Evolutionary conservation across 2,329 filamentous ascomycete genomes (phyloP).

Genomic region (Fusarium longipes): DNA sequence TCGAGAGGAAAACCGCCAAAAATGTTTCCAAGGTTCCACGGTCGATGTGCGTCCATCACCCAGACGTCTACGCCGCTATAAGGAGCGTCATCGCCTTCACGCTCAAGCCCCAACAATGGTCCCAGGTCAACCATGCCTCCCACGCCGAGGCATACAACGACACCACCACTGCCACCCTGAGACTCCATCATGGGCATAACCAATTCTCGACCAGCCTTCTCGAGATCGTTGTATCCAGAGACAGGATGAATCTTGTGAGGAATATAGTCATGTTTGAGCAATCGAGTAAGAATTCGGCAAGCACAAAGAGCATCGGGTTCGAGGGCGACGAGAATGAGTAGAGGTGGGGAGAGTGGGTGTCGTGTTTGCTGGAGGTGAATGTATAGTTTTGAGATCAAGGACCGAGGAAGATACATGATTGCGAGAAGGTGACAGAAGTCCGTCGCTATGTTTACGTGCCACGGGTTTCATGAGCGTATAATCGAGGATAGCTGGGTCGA

Average conservation of each 20-base stretch:
- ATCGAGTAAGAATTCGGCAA: constrained; percentile 88
- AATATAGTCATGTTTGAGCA: constrained; percentile 98
- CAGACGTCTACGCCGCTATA: constrained; percentile 93
- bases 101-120: constrained; percentile 76
- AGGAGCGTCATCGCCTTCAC: constrained; percentile 72
- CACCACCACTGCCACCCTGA: constrained; percentile 84
- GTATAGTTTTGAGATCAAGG: constrained; percentile 91
- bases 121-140: constrained; percentile 92
- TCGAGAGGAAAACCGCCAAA: constrained; percentile 79
- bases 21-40: constrained; percentile 94
- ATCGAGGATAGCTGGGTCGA: constrained; percentile 12
- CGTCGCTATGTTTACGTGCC: constrained; percentile 25
- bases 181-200: constrained; percentile 88
- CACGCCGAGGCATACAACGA: constrained; percentile 92
- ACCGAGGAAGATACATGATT: constrained; percentile 92
- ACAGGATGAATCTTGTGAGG: constrained; percentile 97
- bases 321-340: constrained; percentile 90
- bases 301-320: constrained; percentile 96
- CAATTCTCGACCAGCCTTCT: constrained; percentile 80
- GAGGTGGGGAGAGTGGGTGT: constrained; percentile 89
- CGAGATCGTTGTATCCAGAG: constrained; percentile 89
- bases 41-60: constrained; percentile 90
- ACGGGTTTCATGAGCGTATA: constrained; percentile 44
- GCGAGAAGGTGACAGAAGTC: constrained; percentile 20
- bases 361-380: constrained; percentile 85